Evolutionary conservation across 1,139 yeast genomes (phyloP), one percentile per base, ranked within the genome.

Genomic region (Candida labiduridarum): DNA sequence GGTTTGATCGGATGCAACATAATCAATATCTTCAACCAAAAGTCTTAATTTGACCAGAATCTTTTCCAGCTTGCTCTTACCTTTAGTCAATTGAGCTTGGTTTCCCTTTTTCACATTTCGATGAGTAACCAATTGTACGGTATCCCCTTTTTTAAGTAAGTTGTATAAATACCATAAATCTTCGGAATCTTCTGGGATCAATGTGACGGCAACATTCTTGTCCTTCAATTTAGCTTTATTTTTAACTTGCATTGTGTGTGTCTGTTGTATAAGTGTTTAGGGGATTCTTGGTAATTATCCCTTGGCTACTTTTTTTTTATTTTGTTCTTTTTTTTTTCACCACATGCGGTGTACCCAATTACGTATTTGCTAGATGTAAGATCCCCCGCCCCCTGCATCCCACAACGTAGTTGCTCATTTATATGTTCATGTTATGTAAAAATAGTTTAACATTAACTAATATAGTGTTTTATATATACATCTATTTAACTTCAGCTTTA

Each of bases 121-220:
- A 51, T 77, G 72, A 2, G 96, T 88, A 54, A 80, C 78, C 48
- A 91, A 74, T 54, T 83, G 82, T 4, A 94, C 74, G 53, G 82
- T 84, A 68, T 94, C 99, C 22, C 87, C 89, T 49, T 80, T 81
- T 48, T 84, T 85, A 10, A 94, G 77, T 35, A 94, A 72, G 61
- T 94, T 95, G 72, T 89, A 91, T 11, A 90, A 65, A 43, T 88
- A 85, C 92, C 97, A 94, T 55, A 94, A 75, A 65, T 94, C 99
- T 60, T 94, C 98, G 39, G 89, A 83, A 61, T 94, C 98, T 60
- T 91, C 90, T 0, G 97, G 94, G 3, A 82, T 72, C 15, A 92
- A 67, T 0, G 86, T 78, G 14, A 89, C 78, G 2, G 77, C 72
- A 12, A 94, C 96, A 57, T 84, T 78, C 51, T 80, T 75, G 59